Evolutionary conservation across 2,329 filamentous ascomycete genomes (phyloP).

Genomic region (Aspergillus sp.): DNA sequence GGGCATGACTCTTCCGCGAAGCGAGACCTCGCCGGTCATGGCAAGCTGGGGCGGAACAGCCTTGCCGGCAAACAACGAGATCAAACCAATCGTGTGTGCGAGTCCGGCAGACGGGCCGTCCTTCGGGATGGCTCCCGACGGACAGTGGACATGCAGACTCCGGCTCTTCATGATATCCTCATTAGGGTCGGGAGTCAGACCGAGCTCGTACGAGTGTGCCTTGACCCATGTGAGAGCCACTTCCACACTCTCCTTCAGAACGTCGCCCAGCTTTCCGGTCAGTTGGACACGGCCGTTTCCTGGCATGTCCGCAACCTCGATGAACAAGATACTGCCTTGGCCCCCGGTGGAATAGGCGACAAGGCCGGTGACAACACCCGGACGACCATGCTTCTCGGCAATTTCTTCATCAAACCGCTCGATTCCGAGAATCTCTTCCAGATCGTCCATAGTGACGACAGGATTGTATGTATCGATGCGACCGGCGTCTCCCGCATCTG

Average conservation of each 20-base stretch:
- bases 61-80: slow-evolving; percentile 83
- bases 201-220: slow-evolving; percentile 87
- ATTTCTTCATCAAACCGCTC: slow-evolving; percentile 96
- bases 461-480: slow-evolving; percentile 70
- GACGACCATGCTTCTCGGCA: slow-evolving; percentile 76
- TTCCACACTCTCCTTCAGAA: slow-evolving; percentile 95
- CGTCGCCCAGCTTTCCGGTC: slow-evolving; percentile 93
- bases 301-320: slow-evolving; percentile 97
- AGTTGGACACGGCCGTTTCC: slow-evolving; percentile 89
- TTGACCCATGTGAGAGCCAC: slow-evolving; percentile 97
- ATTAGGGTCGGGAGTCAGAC: slow-evolving; percentile 73
- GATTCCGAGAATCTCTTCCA: slow-evolving; percentile 88
- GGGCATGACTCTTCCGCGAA: slow-evolving; percentile 86
- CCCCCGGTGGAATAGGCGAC: slow-evolving; percentile 92
- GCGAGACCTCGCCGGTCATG: slow-evolving; percentile 81
- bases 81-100: slow-evolving; percentile 88
- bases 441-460: slow-evolving; percentile 70
- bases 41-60: slow-evolving; percentile 87
- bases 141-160: slow-evolving; percentile 94
- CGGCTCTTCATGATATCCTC: slow-evolving; percentile 96
- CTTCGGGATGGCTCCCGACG: slow-evolving; percentile 91
- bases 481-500: slow-evolving; percentile 78
- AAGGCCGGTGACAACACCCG: slow-evolving; percentile 91
- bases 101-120: slow-evolving; percentile 83
- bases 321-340: slow-evolving; percentile 95